phyloP scores from a whole-genome alignment of 768 basidiomycete genomes.

The Trametes gibbosa region DNA sequence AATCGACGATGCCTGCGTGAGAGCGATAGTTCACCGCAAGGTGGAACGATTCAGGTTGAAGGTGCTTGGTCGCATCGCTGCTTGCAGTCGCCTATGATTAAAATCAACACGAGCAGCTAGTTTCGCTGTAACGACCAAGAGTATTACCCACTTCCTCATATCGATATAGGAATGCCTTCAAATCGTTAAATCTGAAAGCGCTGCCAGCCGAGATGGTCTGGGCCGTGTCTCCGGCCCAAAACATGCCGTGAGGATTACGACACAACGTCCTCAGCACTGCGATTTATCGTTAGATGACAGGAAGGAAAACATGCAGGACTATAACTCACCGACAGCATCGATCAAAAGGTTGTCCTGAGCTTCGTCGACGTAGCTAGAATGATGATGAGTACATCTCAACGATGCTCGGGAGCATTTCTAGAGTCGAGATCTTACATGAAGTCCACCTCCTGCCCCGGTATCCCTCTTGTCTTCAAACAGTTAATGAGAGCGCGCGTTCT shows the following conservation, averaged over 20 bases:
- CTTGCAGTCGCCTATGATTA: too few species aligned
- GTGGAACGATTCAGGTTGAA: conserved; percentile 45
- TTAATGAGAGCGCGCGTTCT: conserved; percentile 10
- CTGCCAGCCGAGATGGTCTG: conserved; percentile 76
- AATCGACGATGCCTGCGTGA: conserved; percentile 71
- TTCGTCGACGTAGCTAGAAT: conserved; percentile 77
- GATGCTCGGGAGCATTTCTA: not conserved
- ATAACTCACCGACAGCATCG: conserved; percentile 51
- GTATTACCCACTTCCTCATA: conserved; percentile 46
- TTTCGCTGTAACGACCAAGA: too few species aligned
- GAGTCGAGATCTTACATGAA: conserved; percentile 53
- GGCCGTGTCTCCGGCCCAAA: conserved; percentile 81
- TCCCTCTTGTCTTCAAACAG: conserved; percentile 26
- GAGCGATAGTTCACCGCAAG: conserved; percentile 67
- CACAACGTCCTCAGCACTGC: conserved; percentile 64
- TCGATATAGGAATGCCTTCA: conserved; percentile 56
- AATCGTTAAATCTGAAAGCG: conserved; percentile 66
- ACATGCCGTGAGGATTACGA: conserved; percentile 60
- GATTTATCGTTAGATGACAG: conserved; percentile 23
- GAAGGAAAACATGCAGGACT: not conserved
- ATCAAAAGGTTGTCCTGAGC: conserved; percentile 71
- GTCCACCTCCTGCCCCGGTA: conserved; percentile 48
- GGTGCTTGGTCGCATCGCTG: not conserved
- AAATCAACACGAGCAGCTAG: not conserved
- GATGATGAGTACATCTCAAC: conserved; percentile 58